Evolutionary conservation across 2,329 filamentous ascomycete species (phyloP), one percentile per base, ranked within the genome.

Genomic region (Epichloe scottii): DNA sequence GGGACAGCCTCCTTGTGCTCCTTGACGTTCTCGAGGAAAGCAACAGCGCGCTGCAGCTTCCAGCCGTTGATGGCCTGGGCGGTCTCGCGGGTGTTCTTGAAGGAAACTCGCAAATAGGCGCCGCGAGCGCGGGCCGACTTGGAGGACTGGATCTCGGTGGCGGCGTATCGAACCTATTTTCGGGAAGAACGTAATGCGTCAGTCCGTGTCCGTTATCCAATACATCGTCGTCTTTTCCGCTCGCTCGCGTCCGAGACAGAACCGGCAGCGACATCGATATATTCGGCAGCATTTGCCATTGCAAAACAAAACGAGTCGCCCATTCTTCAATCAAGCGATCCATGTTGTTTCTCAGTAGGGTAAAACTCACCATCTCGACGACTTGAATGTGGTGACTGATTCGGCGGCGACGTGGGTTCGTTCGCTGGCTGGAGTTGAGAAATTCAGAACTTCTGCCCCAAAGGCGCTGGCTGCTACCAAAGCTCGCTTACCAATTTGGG

Each of bases 21-120:
- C 76, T 88, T 82, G 67, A 98, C 93, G 75, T 98, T 97, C 81
- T 95, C 88, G 71, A 98, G 88, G 85, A 95, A 98, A 71, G 84
- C 84, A 64, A 96, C 77, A 68, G 93, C 93, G 70, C 93, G 90
- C 77, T 89, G 81, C 70, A 97, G 73, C 81, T 96, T 96, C 89
- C 89, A 95, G 77, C 91, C 91, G 78, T 93, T 97, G 84, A 98
- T 95, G 68, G 90, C 90, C 81, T 97, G 93, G 61, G 94, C 93
- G 63, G 91, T 96, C 82, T 98, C 94, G 71, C 93, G 89, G 72
- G 93, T 98, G 85, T 98, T 98, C 86, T 98, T 98, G 88, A 96
- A 98, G 66, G 88, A 95, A 66, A 97, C 91, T 72, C 93, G 89
- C 68, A 98, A 87, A 82, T 97, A 98, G 73, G 90, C 89, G 76